Percentiles rank a stretch among this genome's conserved stretches.
phyloP scores from a whole-genome alignment of 2,329 filamentous ascomycete species.

The Ophiostoma piceae region DNA sequence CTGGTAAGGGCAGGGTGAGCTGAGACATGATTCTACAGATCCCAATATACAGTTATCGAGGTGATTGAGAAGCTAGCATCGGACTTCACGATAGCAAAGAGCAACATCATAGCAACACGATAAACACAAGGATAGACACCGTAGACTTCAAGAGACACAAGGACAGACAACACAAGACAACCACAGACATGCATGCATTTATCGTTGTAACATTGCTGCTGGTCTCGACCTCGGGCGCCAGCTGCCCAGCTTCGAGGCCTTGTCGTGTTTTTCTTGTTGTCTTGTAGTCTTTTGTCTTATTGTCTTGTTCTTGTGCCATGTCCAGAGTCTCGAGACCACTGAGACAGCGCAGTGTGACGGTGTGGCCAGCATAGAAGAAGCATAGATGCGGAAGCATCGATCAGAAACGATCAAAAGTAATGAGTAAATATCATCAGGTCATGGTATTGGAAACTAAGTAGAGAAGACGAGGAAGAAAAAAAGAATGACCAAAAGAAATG shows the following conservation, averaged over 20 bases:
- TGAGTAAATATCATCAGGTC: background rate
- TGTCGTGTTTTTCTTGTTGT: background rate
- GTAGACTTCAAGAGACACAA: background rate
- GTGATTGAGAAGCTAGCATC: background rate
- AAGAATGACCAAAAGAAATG: background rate
- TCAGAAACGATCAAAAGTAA: background rate
- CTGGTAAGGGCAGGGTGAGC: background rate
- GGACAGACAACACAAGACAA: background rate
- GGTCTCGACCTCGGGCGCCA: background rate
- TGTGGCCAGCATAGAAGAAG: background rate
- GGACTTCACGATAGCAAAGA: background rate
- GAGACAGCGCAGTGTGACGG: background rate
- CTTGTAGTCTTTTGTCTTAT: no score
- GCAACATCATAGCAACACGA: background rate
- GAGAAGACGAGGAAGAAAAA: background rate
- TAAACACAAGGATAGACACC: background rate
- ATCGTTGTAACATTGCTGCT: background rate
- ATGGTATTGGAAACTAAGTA: background rate
- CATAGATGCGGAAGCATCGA: background rate
- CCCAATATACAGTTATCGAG: background rate
- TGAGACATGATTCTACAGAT: background rate
- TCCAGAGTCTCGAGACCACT: background rate
- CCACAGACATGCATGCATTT: slow-evolving; percentile 1
- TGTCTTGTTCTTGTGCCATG: background rate
- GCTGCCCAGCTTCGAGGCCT: background rate